These are phyloP conservation scores for Angomonas deanei DNA, from an alignment of 208 protist species.

Conservation along the genomic window DNA sequence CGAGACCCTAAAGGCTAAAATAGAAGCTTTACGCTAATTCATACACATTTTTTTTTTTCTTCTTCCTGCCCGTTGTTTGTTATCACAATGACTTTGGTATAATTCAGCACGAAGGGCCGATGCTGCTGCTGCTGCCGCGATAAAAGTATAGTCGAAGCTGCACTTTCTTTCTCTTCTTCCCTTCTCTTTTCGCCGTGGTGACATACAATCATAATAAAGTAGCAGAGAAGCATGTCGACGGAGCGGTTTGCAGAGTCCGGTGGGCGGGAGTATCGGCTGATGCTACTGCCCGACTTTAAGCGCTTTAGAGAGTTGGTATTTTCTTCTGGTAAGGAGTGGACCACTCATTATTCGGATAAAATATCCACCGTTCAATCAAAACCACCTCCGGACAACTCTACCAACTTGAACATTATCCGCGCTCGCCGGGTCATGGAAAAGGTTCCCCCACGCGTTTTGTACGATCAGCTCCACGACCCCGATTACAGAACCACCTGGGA, in stretches of 20 bases:
- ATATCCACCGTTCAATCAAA: conserved; percentile 50
- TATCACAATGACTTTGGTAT: no score
- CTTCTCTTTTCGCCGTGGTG: neutral
- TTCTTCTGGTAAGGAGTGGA: conserved; percentile 32
- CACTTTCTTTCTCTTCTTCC: neutral
- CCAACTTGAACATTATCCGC: conserved; percentile 71
- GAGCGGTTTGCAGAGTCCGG: conserved; percentile 41
- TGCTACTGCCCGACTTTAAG: conserved; percentile 66
- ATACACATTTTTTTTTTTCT: neutral
- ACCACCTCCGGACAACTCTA: conserved; percentile 38
- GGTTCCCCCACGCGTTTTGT: conserved; percentile 61
- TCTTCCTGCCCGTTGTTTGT: neutral
- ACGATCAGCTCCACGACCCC: conserved; percentile 84
- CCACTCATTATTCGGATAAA: conserved; percentile 37
- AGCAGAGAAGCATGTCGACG: neutral
- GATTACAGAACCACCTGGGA: conserved; percentile 84
- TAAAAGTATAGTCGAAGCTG: no score
- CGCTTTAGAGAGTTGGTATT: conserved; percentile 50
- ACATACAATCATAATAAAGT: neutral
- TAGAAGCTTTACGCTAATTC: no score
- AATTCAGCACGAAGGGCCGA: no score
- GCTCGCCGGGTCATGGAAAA: conserved; percentile 58
- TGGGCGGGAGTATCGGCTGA: conserved; percentile 46
- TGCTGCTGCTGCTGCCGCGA: no score
- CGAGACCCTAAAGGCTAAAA: no score